These are phyloP conservation scores for Hibiscus syriacus DNA, from an alignment of 345 rosid species.

Conservation along the genomic window DNA sequence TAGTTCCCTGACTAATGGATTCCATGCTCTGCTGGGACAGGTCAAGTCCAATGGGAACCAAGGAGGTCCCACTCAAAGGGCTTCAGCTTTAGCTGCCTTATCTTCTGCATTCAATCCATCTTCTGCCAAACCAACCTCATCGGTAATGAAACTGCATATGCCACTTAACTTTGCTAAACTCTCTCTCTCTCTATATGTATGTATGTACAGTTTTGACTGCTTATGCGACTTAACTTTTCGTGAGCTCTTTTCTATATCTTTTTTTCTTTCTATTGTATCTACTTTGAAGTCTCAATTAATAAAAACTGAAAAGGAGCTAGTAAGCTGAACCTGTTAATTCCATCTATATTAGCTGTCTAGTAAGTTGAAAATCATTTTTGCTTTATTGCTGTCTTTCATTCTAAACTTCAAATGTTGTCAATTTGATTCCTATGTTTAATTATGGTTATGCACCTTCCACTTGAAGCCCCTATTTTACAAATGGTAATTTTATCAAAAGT, in stretches of 20 bases:
- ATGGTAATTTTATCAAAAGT: not conserved
- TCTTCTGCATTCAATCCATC: constrained; percentile 76
- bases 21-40: constrained; percentile 29
- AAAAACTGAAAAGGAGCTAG: not conserved
- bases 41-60: constrained; percentile 61
- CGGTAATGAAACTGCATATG: no score
- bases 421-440: not conserved
- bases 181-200: no score
- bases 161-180: no score
- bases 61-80: constrained; percentile 95
- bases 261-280: not conserved
- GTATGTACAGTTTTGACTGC: no score
- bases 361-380: not conserved
- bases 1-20: constrained; percentile 11
- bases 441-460: not conserved
- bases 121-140: no score
- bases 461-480: not conserved
- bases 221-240: no score
- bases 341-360: no score
- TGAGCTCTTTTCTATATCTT: not conserved
- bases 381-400: not conserved
- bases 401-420: not conserved
- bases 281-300: not conserved
- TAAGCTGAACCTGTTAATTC: no score
- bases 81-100: constrained; percentile 96